These are phyloP conservation scores for Colletotrichum cereale DNA, from an alignment of 2,329 filamentous ascomycete genomes.

Conservation along the genomic window DNA sequence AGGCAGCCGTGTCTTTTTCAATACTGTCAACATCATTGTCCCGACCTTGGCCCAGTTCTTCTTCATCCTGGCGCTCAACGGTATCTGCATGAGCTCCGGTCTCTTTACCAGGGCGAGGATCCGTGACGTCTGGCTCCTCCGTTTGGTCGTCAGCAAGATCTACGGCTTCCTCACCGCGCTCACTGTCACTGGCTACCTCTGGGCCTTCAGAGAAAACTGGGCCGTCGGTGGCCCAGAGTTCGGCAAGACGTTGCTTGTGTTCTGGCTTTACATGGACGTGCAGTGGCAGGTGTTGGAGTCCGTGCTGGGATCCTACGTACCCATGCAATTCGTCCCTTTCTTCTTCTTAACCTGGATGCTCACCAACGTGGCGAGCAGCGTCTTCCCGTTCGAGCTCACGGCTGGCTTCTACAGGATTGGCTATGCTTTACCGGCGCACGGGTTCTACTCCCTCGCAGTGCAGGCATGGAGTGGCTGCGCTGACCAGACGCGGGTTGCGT, in stretches of 20 bases:
- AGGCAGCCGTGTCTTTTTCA: constrained; percentile 50
- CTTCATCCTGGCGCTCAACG: constrained; percentile 42
- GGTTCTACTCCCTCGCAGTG: constrained; percentile 51
- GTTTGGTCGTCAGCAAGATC: constrained; percentile 45
- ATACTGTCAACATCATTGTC: constrained; percentile 55
- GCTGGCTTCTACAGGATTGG: constrained; percentile 56
- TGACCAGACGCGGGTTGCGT: constrained; percentile 52
- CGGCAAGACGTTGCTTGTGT: constrained; percentile 46
- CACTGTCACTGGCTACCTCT: constrained; percentile 55
- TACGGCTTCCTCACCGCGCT: constrained; percentile 54
- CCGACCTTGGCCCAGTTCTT: constrained; percentile 51
- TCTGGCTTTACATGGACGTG: constrained; percentile 57
- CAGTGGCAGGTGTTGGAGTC: constrained; percentile 58
- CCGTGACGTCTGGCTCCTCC: constrained; percentile 45
- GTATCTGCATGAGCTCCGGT: constrained; percentile 18
- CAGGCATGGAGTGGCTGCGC: constrained; percentile 59
- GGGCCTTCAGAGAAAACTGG: constrained; percentile 60
- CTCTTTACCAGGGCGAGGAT: constrained; percentile 38
- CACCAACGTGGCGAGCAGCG: constrained; percentile 52
- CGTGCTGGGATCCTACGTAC: constrained; percentile 44
- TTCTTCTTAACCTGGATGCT: constrained; percentile 58
- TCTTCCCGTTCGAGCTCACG: constrained; percentile 53
- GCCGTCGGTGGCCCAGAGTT: constrained; percentile 49
- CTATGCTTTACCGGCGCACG: constrained; percentile 52
- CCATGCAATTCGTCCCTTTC: constrained; percentile 54